Percentiles rank a stretch among this genome's conserved stretches.
Evolutionary conservation across 2,329 filamentous ascomycete genomes (phyloP).

Genomic region (Xylaria sp.): DNA sequence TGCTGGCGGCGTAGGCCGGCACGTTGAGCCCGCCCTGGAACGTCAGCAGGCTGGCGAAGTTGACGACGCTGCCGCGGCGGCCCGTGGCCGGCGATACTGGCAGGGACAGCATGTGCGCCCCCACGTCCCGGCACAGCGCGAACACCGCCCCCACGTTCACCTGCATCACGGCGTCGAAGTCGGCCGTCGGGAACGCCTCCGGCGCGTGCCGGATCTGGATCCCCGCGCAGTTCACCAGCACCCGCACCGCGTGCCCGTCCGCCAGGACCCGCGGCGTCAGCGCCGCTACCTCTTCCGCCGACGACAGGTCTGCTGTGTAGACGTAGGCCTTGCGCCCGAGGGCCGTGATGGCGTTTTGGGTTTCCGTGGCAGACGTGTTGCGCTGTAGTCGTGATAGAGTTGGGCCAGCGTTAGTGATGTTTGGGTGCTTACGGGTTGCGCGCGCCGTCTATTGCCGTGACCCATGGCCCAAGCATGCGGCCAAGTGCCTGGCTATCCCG

Average conservation of each 20-base stretch:
- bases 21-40: slow-evolving; percentile 90
- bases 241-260: slow-evolving; percentile 68
- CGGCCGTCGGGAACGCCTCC: slow-evolving; percentile 72
- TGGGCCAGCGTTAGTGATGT: neutral
- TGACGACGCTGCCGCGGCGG: slow-evolving; percentile 75
- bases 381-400: slow-evolving; percentile 38
- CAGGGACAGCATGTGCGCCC: slow-evolving; percentile 74
- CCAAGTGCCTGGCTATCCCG: neutral
- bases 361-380: slow-evolving; percentile 48
- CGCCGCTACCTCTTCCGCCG: slow-evolving; percentile 58
- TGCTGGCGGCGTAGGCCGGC: slow-evolving; percentile 83
- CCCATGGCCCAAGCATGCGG: too few relatives aligned
- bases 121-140: slow-evolving; percentile 74
- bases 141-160: slow-evolving; percentile 87
- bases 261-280: slow-evolving; percentile 64
- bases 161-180: slow-evolving; percentile 82
- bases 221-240: slow-evolving; percentile 84
- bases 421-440: neutral
- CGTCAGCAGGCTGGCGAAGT: slow-evolving; percentile 77
- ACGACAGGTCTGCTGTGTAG: slow-evolving; percentile 71
- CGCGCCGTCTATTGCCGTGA: neutral
- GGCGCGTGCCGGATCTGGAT: slow-evolving; percentile 80
- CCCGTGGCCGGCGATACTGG: slow-evolving; percentile 49
- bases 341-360: slow-evolving; percentile 63
- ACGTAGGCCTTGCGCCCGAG: slow-evolving; percentile 69